A percentile compares a stretch with the other conserved stretches of the same genome.
Evolutionary conservation across 2,329 filamentous ascomycete genomes (phyloP).

Genomic region (Coniochaeta sp.): DNA sequence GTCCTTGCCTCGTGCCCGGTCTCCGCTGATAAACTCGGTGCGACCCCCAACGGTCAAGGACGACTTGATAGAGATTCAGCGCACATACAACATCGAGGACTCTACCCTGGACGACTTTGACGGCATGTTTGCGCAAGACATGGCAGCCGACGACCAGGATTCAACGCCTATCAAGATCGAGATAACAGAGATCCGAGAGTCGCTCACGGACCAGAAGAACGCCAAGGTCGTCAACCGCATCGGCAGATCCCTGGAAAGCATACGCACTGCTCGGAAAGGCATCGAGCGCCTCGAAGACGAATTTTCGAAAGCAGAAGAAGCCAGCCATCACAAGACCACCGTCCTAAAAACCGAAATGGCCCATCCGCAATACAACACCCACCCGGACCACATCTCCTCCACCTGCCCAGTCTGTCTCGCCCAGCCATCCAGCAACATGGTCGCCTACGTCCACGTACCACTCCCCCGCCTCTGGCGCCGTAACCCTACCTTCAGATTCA

Average conservation of each 20-base stretch:
- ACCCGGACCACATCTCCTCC: neutral
- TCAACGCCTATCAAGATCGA: slow-evolving; percentile 7
- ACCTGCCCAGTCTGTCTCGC: slow-evolving; percentile 11
- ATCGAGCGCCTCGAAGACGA: slow-evolving; percentile 51
- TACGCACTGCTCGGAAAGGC: slow-evolving; percentile 48
- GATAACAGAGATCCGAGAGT: neutral
- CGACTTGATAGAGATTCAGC: slow-evolving; percentile 46
- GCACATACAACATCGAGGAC: slow-evolving; percentile 48
- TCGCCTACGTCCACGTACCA: slow-evolving; percentile 33
- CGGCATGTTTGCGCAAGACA: slow-evolving; percentile 35
- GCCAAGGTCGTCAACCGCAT: slow-evolving; percentile 37
- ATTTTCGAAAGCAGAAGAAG: slow-evolving; percentile 32
- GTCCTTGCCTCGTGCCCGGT: slow-evolving; percentile 32
- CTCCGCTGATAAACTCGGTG: slow-evolving; percentile 45
- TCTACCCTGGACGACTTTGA: slow-evolving; percentile 53
- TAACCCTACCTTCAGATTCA: slow-evolving; percentile 38
- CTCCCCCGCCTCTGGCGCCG: slow-evolving; percentile 40
- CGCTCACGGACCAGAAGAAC: slow-evolving; percentile 21
- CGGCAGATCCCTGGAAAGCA: slow-evolving; percentile 44
- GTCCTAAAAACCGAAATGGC: neutral
- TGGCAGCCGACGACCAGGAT: too few species aligned
- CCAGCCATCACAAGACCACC: slow-evolving; percentile 10
- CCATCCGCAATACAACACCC: neutral
- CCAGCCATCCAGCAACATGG: slow-evolving; percentile 7
- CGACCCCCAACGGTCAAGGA: slow-evolving; percentile 47